These are phyloP conservation scores for Forsythia suspensa DNA, from an alignment of 257 asterid species.

Conservation along the genomic window DNA sequence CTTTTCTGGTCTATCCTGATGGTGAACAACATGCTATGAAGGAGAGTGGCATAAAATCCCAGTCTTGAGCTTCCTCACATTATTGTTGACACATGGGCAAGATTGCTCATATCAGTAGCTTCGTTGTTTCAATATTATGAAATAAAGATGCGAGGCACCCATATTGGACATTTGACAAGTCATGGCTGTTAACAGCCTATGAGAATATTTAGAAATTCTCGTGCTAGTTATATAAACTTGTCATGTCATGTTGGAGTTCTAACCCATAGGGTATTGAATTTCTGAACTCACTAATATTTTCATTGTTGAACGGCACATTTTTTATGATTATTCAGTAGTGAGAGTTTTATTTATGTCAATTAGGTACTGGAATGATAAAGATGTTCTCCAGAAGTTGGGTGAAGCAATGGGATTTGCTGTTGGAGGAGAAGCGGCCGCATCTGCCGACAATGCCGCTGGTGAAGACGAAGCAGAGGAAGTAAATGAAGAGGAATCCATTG, in stretches of 20 bases:
- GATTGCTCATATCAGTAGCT: not conserved
- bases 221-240: not conserved
- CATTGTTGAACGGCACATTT: not conserved
- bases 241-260: not conserved
- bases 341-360: conserved; percentile 10
- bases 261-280: not conserved
- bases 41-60: not conserved
- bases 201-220: not conserved
- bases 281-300: not conserved
- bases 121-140: not conserved
- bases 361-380: conserved; percentile 95
- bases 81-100: not conserved
- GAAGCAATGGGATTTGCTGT: conserved; percentile 94
- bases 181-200: not conserved
- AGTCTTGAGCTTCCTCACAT: not conserved
- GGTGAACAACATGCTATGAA: not conserved
- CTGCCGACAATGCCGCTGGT: conserved; percentile 57
- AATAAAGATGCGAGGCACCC: not conserved
- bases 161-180: not conserved
- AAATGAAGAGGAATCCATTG: conserved; percentile 82
- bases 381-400: conserved; percentile 81
- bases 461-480: conserved; percentile 76
- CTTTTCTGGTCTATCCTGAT: not conserved
- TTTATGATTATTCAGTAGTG: conserved; percentile 14
- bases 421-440: conserved; percentile 61